Evolutionary conservation across 495 filamentous ascomycete genomes (phyloP).

Genomic region (Podospora tetraspora): DNA sequence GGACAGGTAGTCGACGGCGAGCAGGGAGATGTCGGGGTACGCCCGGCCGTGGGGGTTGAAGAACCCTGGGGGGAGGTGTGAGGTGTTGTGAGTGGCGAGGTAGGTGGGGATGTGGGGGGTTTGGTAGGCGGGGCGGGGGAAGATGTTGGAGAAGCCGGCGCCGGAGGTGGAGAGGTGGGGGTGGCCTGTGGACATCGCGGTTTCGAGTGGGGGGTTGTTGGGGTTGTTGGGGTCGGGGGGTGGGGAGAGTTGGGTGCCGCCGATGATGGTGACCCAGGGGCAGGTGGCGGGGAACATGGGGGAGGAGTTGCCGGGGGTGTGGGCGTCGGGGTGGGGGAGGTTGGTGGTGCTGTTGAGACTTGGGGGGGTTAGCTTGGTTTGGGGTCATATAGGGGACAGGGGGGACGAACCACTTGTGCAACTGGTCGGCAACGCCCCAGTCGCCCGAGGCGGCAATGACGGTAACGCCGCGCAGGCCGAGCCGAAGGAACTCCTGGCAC

Average conservation of each 20-base stretch:
- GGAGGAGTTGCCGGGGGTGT: constrained; percentile 19
- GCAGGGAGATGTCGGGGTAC: constrained; percentile 60
- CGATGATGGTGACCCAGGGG: constrained; percentile 37
- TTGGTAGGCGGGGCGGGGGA: constrained; percentile 55
- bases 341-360: constrained; percentile 20
- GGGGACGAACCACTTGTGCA: constrained; percentile 25
- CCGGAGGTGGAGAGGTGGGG: constrained; percentile 44
- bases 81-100: constrained; percentile 47
- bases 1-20: constrained; percentile 55
- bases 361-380: constrained; percentile 24
- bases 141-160: constrained; percentile 68
- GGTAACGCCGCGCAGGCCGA: constrained; percentile 57
- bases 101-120: constrained; percentile 46
- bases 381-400: constrained; percentile 19
- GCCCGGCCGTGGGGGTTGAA: constrained; percentile 48
- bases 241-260: constrained; percentile 30
- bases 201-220: background rate
- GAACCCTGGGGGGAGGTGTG: background rate
- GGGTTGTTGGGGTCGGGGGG: background rate
- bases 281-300: constrained; percentile 28
- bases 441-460: constrained; percentile 59
- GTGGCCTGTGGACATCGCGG: background rate
- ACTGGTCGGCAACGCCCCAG: constrained; percentile 49
- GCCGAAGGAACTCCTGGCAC: constrained; percentile 53
- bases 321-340: constrained; percentile 16